Conservation (phyloP, 2,329 filamentous ascomycete genomes). For the Exophiala aquamarina region DNA sequence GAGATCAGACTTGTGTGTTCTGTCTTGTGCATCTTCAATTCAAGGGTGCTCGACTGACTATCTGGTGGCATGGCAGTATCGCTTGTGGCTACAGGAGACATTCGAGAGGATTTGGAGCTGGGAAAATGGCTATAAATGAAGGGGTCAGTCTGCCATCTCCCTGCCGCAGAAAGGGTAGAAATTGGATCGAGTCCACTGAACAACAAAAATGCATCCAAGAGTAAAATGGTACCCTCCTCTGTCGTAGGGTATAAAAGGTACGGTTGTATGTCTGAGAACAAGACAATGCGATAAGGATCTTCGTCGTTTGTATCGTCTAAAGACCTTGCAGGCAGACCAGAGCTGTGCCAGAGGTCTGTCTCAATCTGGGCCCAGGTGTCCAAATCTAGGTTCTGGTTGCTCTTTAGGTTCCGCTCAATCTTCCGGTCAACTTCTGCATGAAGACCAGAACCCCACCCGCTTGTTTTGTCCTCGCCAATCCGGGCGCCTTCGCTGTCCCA, state of each 20-base stretch:
- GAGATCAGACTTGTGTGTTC: too few species aligned
- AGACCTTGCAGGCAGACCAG: conserved; percentile 65
- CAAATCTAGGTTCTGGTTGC: conserved; percentile 30
- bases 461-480: conserved; percentile 70
- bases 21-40: too few species aligned
- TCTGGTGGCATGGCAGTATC: too few species aligned
- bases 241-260: conserved; percentile 50
- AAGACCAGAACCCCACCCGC: conserved; percentile 61
- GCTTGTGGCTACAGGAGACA: conserved; percentile 21
- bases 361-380: conserved; percentile 27
- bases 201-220: conserved; percentile 70
- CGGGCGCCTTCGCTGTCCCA: conserved; percentile 85
- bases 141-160: conserved; percentile 46
- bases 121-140: conserved; percentile 68
- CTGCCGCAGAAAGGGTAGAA: conserved; percentile 43
- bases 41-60: too few species aligned
- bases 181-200: conserved; percentile 66
- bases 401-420: conserved; percentile 6
- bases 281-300: conserved; percentile 78
- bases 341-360: conserved; percentile 21
- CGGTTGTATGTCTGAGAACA: conserved; percentile 72
- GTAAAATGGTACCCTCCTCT: conserved; percentile 38
- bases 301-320: conserved; percentile 73
- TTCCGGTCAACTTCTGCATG: conserved; percentile 13
- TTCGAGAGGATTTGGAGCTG: conserved; percentile 61